Percentiles rank a stretch among this genome's conserved stretches.
Evolutionary conservation across 345 rosid species (phyloP).

Genomic region (Pistacia vera): DNA sequence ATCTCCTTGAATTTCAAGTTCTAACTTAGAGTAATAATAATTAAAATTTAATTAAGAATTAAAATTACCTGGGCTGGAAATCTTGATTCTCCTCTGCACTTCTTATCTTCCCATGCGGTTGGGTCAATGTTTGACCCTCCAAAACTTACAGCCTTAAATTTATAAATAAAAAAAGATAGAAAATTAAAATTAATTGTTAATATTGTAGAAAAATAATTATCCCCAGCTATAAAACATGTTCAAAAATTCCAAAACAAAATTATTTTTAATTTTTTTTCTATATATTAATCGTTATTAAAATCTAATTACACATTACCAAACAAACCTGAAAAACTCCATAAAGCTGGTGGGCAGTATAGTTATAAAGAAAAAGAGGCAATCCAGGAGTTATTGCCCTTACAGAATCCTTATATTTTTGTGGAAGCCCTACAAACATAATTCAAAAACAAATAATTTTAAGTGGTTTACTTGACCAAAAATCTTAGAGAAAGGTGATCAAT

Average conservation of each 20-base stretch:
- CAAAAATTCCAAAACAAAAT: no score
- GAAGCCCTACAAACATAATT: constrained; percentile 39
- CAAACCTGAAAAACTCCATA: constrained; percentile 64
- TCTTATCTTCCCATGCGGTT: constrained; percentile 26
- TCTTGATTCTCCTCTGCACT: constrained; percentile 24
- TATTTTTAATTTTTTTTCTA: no score
- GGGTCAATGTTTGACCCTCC: constrained; percentile 26
- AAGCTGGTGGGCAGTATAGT: constrained; percentile 68
- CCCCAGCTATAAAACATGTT: no score
- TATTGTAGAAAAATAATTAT: no score
- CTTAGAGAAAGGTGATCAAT: not conserved
- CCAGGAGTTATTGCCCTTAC: constrained; percentile 70
- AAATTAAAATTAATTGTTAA: no score
- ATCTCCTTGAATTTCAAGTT: not conserved
- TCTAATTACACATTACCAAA: not conserved
- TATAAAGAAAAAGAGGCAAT: constrained; percentile 66
- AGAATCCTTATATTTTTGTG: constrained; percentile 59
- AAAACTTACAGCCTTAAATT: constrained; percentile 20
- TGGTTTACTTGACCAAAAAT: no score
- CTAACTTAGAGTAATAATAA: not conserved
- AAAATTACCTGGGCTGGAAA: constrained; percentile 17
- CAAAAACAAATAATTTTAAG: not conserved
- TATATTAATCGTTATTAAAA: no score
- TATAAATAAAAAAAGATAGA: not conserved
- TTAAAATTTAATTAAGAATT: not conserved